Percentiles rank a stretch among this genome's conserved stretches.
These are phyloP conservation scores for Fonsecaea pedrosoi DNA, from an alignment of 2,329 filamentous ascomycete genomes.

Conservation along the genomic window DNA sequence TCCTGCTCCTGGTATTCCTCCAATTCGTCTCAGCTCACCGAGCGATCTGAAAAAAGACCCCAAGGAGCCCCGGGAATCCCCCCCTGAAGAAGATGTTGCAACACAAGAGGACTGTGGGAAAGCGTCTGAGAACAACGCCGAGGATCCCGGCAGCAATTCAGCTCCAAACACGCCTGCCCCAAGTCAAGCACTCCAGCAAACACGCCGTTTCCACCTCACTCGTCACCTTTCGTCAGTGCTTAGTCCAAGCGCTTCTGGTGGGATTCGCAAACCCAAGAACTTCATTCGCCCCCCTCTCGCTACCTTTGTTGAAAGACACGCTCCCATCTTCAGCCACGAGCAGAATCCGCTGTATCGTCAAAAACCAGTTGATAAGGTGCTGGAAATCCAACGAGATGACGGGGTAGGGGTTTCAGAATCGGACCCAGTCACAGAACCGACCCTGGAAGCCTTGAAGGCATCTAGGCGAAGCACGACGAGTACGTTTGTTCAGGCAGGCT, in stretches of 20 bases:
- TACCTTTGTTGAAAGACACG: slow-evolving; percentile 38
- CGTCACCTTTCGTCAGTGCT: slow-evolving; percentile 33
- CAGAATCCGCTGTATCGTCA: slow-evolving; percentile 24
- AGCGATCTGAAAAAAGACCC: slow-evolving; percentile 50
- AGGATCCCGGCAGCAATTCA: slow-evolving; percentile 13
- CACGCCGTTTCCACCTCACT: slow-evolving; percentile 38
- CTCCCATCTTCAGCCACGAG: slow-evolving; percentile 19
- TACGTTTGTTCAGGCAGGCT: slow-evolving; percentile 37
- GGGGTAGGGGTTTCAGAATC: neutral
- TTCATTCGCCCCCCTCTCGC: slow-evolving; percentile 37
- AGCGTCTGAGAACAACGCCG: neutral
- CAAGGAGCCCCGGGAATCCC: slow-evolving; percentile 26
- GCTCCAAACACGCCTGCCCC: slow-evolving; percentile 19
- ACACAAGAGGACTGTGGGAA: slow-evolving; percentile 5
- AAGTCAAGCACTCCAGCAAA: slow-evolving; percentile 10
- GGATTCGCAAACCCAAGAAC: slow-evolving; percentile 32
- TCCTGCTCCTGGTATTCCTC: slow-evolving; percentile 44
- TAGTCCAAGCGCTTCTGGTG: slow-evolving; percentile 25
- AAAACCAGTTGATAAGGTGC: slow-evolving; percentile 28
- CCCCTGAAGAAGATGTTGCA: slow-evolving; percentile 14
- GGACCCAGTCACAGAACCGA: slow-evolving; percentile 12
- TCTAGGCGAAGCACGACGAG: slow-evolving; percentile 47
- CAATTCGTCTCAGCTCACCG: slow-evolving; percentile 51
- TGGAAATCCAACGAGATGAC: slow-evolving; percentile 14
- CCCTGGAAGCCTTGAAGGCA: slow-evolving; percentile 33